phyloP scores from a whole-genome alignment of 306 rosid species.

The Casuarina cunninghamiana region DNA sequence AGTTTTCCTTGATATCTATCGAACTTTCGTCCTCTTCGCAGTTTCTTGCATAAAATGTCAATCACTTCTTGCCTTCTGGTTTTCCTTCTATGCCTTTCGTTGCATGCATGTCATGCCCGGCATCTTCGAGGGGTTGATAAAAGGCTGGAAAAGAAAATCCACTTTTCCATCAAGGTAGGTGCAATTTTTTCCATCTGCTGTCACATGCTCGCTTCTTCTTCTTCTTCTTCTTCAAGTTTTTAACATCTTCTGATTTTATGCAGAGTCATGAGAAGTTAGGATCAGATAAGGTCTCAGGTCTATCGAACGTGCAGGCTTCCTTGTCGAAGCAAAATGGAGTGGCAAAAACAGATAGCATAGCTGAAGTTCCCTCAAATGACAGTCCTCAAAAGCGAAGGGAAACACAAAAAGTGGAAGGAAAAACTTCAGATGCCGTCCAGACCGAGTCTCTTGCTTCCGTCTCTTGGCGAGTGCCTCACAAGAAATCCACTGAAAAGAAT shows the following conservation, averaged over 20 bases:
- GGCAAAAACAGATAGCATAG: conserved; percentile 12
- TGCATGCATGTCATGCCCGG: conserved; percentile 66
- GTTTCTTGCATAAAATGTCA: conserved; percentile 41
- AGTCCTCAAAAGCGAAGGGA: conserved; percentile 15
- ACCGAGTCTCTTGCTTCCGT: conserved; percentile 37
- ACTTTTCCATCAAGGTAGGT: conserved; percentile 40
- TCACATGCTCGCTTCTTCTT: neutral
- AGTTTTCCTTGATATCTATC: conserved; percentile 13
- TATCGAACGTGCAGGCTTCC: conserved; percentile 13
- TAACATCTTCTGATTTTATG: conserved; percentile 18
- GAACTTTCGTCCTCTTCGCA: neutral
- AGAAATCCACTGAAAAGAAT: conserved; percentile 52
- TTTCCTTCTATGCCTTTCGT: conserved; percentile 53
- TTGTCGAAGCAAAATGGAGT: conserved; percentile 12
- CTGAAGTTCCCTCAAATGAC: conserved; percentile 6
- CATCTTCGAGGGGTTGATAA: conserved; percentile 22
- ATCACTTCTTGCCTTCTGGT: conserved; percentile 34
- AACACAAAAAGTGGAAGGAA: conserved; percentile 4
- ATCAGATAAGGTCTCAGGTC: conserved; percentile 8
- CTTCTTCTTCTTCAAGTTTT: neutral
- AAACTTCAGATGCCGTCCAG: conserved; percentile 13
- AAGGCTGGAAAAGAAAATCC: conserved; percentile 29
- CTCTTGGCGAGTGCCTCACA: conserved; percentile 56
- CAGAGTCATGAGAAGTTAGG: conserved; percentile 41
- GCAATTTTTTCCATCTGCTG: neutral